Base-by-base conservation (phyloP, 176 grass and related monocot species). In the Elaeis guineensis region DNA sequence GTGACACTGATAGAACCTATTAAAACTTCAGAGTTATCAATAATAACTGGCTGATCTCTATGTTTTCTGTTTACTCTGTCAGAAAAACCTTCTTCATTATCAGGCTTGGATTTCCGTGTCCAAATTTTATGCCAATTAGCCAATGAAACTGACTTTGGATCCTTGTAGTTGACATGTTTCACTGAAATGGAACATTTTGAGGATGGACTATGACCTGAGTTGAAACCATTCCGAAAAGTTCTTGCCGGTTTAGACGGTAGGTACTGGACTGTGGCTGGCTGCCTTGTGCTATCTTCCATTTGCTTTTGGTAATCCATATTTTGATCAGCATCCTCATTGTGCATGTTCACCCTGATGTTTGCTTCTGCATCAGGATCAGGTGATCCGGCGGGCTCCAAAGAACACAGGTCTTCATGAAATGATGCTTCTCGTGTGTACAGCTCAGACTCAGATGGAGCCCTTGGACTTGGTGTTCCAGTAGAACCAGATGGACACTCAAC, bases 1-100 rank as follows among this genome's bases (percentile, higher is more conserved):
- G 78, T 62, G 6, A 97, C 75, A 72, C 75, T 82, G 58, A 97
- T 88, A 49, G 92, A 97, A 65, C 92, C 92, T 71, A 97, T 91
- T 48, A 97, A 73, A 57, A 97, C 63, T 51, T 67, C 58, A 12
- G 82, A 78, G 21, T 57, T 78, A 54, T 83, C 80, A 52, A 39
- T 44, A 20, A 51, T 48, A 67, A 30, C 26, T 21, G 26, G 54
- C 28, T 55, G 64, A 5, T 64, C 54, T 65, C 50, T 28, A 72
- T 57, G 69, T 52, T 76, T 32, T n/a, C 65, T 66, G 68, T 72
- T 62, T 11, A 57, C 16, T 52, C 55, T 62, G 49, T 62, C 69
- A 71, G 69, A 79, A 54, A 25, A 69, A 57, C 18, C 56, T 61
- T 82, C 63, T 82, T 80, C 82, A 54, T 53, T 72, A 52, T 75